phyloP scores from a whole-genome alignment of 2,329 filamentous ascomycete species.

The Blumeria graminis region DNA sequence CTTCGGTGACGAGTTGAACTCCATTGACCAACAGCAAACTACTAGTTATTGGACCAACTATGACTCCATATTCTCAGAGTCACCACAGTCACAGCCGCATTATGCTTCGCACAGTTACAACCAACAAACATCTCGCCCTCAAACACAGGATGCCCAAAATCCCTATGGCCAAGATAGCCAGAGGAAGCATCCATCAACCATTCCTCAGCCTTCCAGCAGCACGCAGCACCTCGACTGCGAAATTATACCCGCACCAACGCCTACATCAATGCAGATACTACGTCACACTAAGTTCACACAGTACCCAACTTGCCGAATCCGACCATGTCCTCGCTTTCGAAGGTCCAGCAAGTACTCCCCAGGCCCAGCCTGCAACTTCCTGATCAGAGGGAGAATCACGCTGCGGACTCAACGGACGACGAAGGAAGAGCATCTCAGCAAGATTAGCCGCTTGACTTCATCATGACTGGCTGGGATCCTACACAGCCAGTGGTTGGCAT shows the following conservation, averaged over 20 bases:
- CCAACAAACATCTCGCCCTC: background rate
- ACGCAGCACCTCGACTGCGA: background rate
- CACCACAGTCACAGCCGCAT: background rate
- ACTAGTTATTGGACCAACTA: background rate
- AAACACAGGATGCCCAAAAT: background rate
- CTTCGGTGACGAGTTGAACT: background rate
- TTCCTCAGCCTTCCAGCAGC: background rate
- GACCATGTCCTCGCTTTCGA: background rate
- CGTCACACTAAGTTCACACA: background rate
- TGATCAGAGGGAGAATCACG: background rate
- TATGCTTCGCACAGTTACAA: background rate
- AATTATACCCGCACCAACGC: background rate
- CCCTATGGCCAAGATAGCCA: background rate
- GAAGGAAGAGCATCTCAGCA: background rate
- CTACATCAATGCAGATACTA: background rate
- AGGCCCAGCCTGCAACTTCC: background rate
- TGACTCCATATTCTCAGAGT: background rate
- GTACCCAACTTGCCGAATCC: background rate
- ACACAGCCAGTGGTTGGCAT: background rate
- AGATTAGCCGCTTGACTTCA: background rate
- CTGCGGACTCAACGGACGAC: background rate
- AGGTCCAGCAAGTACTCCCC: background rate
- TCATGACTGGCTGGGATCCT: background rate
- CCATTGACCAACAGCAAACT: background rate
- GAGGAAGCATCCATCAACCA: background rate